These are phyloP conservation scores for Ciborinia camelliae DNA, from an alignment of 2,329 filamentous ascomycete species.

Conservation along the genomic window DNA sequence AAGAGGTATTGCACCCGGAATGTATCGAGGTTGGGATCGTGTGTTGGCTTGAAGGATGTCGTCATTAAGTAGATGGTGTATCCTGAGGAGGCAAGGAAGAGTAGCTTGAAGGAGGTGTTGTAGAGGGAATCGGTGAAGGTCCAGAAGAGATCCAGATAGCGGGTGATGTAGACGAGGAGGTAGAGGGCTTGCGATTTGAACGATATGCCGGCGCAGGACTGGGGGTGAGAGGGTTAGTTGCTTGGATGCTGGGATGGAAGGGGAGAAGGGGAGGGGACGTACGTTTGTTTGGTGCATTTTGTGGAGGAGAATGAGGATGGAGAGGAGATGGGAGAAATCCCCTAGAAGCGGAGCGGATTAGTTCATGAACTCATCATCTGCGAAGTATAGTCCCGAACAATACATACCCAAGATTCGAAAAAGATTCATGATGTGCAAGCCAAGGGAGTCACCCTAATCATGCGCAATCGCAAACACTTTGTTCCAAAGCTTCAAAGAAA, in stretches of 20 bases:
- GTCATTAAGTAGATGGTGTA: slow-evolving; percentile 99
- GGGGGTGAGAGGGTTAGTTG: slow-evolving; percentile 11
- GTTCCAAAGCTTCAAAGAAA: slow-evolving; percentile 2
- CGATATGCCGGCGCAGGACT: slow-evolving; percentile 80
- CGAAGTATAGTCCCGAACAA: neutral
- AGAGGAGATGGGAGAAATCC: slow-evolving; percentile 92
- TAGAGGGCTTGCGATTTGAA: slow-evolving; percentile 99
- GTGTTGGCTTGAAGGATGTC: slow-evolving; percentile 93
- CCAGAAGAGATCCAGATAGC: slow-evolving; percentile 92
- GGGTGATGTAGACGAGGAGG: slow-evolving; percentile 86
- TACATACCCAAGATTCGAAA: slow-evolving; percentile 62
- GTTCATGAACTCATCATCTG: neutral
- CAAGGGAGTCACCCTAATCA: slow-evolving; percentile 14
- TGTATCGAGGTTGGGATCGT: slow-evolving; percentile 94
- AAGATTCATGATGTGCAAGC: slow-evolving; percentile 58
- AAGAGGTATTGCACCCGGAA: slow-evolving; percentile 96
- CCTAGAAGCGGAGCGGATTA: slow-evolving; percentile 47
- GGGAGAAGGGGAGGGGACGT: slow-evolving; percentile 38
- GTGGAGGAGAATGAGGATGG: slow-evolving; percentile 90
- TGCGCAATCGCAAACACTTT: slow-evolving; percentile 8
- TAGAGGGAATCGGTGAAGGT: slow-evolving; percentile 69
- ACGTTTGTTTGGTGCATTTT: slow-evolving; percentile 96
- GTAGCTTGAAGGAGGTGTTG: slow-evolving; percentile 92
- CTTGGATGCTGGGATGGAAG: slow-evolving; percentile 14
- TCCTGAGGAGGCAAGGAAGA: slow-evolving; percentile 84